A percentile compares a stretch with the other conserved stretches of the same genome.
Evolutionary conservation across 352 stramenopile genomes (phyloP).

Genomic region (Globisporangium uncinulatum): DNA sequence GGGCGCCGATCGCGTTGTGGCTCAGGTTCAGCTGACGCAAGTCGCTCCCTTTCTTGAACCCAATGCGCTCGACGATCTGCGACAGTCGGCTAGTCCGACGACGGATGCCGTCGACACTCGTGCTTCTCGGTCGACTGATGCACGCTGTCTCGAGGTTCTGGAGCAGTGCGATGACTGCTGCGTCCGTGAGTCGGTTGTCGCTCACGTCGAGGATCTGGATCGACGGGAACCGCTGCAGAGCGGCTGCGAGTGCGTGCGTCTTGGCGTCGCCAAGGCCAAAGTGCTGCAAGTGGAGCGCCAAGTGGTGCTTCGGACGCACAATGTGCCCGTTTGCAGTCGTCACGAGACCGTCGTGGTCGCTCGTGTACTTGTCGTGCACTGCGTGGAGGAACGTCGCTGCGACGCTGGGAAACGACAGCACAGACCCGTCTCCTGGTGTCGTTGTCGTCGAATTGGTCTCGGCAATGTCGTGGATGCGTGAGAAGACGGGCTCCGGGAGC

Average conservation of each 20-base stretch:
- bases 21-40: constrained; percentile 61
- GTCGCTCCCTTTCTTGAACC: constrained; percentile 20
- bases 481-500: constrained; percentile 64
- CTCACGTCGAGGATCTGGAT: constrained; percentile 64
- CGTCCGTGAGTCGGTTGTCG: constrained; percentile 63
- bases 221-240: constrained; percentile 45
- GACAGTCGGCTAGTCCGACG: background rate
- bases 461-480: constrained; percentile 48
- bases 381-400: constrained; percentile 32
- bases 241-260: constrained; percentile 45
- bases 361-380: constrained; percentile 21
- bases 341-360: constrained; percentile 23
- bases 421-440: background rate
- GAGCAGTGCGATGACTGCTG: constrained; percentile 52
- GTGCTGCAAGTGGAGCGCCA: constrained; percentile 55
- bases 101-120: too few relatives aligned
- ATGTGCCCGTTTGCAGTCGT: constrained; percentile 17
- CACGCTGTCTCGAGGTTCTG: constrained; percentile 29
- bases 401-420: constrained; percentile 29
- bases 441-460: constrained; percentile 1
- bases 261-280: constrained; percentile 68
- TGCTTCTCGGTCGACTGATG: background rate
- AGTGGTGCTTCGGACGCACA: constrained; percentile 33
- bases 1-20: constrained; percentile 57
- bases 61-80: constrained; percentile 5